Base-by-base conservation (phyloP, 805 yeast species). In the Cyberlindnera suaveolens region DNA sequence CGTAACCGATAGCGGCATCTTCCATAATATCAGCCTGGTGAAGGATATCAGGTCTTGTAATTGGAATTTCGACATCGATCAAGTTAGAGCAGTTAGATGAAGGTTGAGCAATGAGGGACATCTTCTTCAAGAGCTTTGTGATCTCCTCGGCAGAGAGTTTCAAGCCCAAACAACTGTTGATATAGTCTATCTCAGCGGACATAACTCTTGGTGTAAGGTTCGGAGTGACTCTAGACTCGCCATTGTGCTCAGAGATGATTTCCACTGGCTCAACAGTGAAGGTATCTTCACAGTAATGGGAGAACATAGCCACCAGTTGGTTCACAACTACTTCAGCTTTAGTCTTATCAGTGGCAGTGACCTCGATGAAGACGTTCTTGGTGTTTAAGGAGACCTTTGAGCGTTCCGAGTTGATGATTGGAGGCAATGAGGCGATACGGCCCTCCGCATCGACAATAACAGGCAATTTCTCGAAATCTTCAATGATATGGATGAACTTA, bases 1-100 rank as follows among this genome's bases (percentile, higher is more conserved):
- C 99, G 62, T 88, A 93, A 27, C 88, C 95, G 60, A 93, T 84
- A 38, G 96, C 99, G 39, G 91, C 96, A 65, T 93, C 99, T 67
- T 93, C 99, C 95, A 93, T 86, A 53, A 93, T 82, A 67, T 93
- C 99, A 74, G 98, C 91, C 63, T 88, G 95, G 66, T 93, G 99
- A 58, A 93, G 74, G 49, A 93, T 77, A 66, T 93, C 99, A 10
- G 98, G 82, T 72, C 99, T 85, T 32, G 99, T 93, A 58, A 87
- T 82, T 50, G 99, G 99, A 46, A 93, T 78, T 40, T 86, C 60
- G 33, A 77, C 60, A 34, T 63, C 63, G 29, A 60, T 40, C 33
- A 60, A 54, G 49, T 79, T 71, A 7, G 66, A 56, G 51, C 77
- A 72, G 1, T 61, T 54, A 4, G 64, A 49, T 4, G 82, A 68